phyloP scores from a whole-genome alignment of 2,329 filamentous ascomycete genomes.

The Ophiostoma novo-ulmi region DNA sequence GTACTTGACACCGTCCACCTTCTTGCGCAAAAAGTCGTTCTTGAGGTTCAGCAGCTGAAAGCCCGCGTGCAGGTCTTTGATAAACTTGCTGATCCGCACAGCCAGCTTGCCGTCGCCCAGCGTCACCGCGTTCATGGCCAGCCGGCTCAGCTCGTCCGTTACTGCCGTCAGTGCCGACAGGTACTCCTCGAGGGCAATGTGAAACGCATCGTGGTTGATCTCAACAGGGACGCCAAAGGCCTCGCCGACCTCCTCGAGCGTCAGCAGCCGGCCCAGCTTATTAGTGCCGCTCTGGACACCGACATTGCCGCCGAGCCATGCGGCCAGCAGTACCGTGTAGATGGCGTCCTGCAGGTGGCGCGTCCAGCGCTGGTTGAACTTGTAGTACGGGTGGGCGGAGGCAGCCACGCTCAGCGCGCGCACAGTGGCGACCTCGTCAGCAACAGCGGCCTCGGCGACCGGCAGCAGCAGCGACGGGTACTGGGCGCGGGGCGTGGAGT shows the following conservation, averaged over 20 bases:
- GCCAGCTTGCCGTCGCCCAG: constrained; percentile 82
- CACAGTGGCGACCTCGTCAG: constrained; percentile 66
- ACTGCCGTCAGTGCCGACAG: constrained; percentile 80
- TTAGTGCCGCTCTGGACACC: constrained; percentile 35
- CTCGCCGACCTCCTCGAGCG: constrained; percentile 79
- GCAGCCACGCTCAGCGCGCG: constrained; percentile 65
- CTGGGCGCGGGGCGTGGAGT: constrained; percentile 69
- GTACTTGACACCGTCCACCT: constrained; percentile 93
- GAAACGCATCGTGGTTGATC: constrained; percentile 84
- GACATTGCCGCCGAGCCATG: constrained; percentile 74
- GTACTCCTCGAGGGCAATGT: constrained; percentile 96
- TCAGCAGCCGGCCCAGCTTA: constrained; percentile 62
- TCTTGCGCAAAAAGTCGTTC: constrained; percentile 83
- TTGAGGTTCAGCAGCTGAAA: constrained; percentile 98
- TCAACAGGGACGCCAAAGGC: constrained; percentile 82
- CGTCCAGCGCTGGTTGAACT: constrained; percentile 85
- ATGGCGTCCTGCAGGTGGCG: constrained; percentile 76
- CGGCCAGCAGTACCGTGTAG: constrained; percentile 52
- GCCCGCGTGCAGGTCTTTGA: constrained; percentile 91
- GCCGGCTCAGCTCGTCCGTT: constrained; percentile 81
- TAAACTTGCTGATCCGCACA: constrained; percentile 80
- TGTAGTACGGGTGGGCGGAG: constrained; percentile 92
- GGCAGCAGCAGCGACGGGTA: constrained; percentile 59
- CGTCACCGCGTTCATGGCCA: constrained; percentile 92
- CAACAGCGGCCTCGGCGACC: constrained; percentile 66